Evolutionary conservation across 1,139 yeast species (phyloP), one percentile per base, ranked within the genome.

Genomic region (Debaryomyces robertsiae): DNA sequence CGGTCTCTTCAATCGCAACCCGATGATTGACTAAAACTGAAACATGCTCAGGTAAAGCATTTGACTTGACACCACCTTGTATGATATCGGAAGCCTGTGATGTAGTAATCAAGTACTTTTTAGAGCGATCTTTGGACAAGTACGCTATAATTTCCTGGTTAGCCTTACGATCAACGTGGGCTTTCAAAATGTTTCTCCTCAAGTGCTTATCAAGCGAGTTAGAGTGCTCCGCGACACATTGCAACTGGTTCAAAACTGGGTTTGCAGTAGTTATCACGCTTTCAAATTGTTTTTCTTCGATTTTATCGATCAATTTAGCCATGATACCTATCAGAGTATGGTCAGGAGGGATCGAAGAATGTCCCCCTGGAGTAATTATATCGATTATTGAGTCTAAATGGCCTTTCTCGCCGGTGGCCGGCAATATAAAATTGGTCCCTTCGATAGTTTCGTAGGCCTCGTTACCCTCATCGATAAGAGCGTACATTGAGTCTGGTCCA

Each of bases 1-100:
- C 69, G 7, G 71, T 50, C 27, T 75, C 73, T 45, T 78, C 84
- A 14, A 78, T 61, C 4, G 81, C 75, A 41, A 82, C 71, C 47
- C 90, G 69, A 48, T 81, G 81, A 58, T 84, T 82, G 32, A 84
- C 70, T 38, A 72, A 57, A 15, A 81, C 66, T 4, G 70, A 65
- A 4, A 78, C 84, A 46, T 68, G 71, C 54, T 86, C 94, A 1
- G 95, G 95, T 43, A 86, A 67, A 2, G 93, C 91, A 54, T 84
- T 84, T 25, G 80, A 66, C 58, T 84, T 84, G 32, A 75, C 75
- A 14, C 93, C 93, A 7, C 91, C 91, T n/a, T 63, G 51, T 37
- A 84, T 67, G 9, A 82, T 68, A 57, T 84, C 90, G n/a, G 78
- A 69, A 0, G 90, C 87, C 55, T 82, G 88, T 5, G 87, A 75